Percentiles rank a stretch among this genome's conserved stretches.
phyloP scores from a whole-genome alignment of 257 asterid species.

The Linderniella brevidens region DNA sequence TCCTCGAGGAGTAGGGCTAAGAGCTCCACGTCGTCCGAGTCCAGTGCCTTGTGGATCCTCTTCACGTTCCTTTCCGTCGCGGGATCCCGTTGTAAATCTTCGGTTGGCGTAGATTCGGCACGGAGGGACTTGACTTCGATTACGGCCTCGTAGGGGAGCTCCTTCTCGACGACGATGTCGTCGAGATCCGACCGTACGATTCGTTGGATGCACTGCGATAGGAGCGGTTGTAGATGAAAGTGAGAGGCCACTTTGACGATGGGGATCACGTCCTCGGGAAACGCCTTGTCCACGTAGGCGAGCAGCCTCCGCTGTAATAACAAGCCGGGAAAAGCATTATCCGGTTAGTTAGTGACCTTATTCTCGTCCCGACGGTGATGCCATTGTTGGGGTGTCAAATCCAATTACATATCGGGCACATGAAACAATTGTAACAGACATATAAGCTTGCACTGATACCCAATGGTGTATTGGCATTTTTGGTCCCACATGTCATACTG shows the following conservation, averaged over 20 bases:
- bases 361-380: too few relatives aligned
- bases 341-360: too few relatives aligned
- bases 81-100: conserved; percentile 15
- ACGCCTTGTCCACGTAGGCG: conserved; percentile 57
- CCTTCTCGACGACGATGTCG: conserved; percentile 42
- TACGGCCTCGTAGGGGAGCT: conserved; percentile 41
- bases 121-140: conserved; percentile 29
- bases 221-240: conserved; percentile 32
- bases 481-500: too few relatives aligned
- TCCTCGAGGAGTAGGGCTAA: conserved; percentile 48
- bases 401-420: too few relatives aligned
- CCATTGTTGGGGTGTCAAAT: too few relatives aligned
- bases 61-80: conserved; percentile 28
- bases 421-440: too few relatives aligned
- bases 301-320: conserved; percentile 54
- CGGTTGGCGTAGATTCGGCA: conserved; percentile 19
- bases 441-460: too few relatives aligned
- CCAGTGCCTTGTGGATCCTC: conserved; percentile 60
- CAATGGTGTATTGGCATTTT: too few relatives aligned
- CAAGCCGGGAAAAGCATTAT: too few relatives aligned
- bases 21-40: conserved; percentile 57
- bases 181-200: conserved; percentile 54
- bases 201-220: conserved; percentile 30
- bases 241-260: conserved; percentile 52
- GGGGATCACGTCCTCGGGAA: conserved; percentile 60